phyloP scores from a whole-genome alignment of 2,329 filamentous ascomycete genomes.

The Lachnellula cervina region DNA sequence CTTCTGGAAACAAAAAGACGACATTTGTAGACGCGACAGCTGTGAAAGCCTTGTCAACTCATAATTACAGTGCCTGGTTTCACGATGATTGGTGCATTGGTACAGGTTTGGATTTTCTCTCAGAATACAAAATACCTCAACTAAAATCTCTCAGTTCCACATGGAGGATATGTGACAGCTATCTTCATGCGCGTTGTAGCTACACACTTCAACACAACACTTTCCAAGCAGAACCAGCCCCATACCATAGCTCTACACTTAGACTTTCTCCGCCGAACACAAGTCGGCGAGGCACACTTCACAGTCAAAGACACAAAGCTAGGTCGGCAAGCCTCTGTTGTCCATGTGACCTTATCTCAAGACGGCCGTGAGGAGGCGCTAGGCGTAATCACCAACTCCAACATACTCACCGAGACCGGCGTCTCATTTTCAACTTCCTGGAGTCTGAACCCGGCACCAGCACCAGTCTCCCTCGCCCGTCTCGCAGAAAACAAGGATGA shows the following conservation, averaged over 20 bases:
- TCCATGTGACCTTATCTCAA: conserved; percentile 58
- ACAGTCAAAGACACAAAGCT: conserved; percentile 59
- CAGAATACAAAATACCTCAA: background rate
- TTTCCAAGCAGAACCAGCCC: conserved; percentile 53
- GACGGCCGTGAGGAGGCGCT: conserved; percentile 55
- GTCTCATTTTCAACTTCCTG: conserved; percentile 51
- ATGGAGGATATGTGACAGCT: conserved; percentile 65
- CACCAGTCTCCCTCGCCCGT: conserved; percentile 37
- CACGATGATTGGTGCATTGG: conserved; percentile 61
- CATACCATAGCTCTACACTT: conserved; percentile 61
- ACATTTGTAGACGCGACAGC: conserved; percentile 44
- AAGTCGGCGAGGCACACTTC: conserved; percentile 51
- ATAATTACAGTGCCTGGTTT: conserved; percentile 54
- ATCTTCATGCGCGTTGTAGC: conserved; percentile 55
- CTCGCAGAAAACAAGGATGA: conserved; percentile 40
- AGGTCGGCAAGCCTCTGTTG: conserved; percentile 56
- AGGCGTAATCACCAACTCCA: conserved; percentile 60
- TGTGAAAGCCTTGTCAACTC: conserved; percentile 44
- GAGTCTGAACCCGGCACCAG: conserved; percentile 36
- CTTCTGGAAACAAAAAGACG: conserved; percentile 2
- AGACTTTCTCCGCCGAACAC: conserved; percentile 60
- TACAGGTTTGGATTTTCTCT: conserved; percentile 41
- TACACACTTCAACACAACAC: conserved; percentile 54
- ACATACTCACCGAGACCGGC: conserved; percentile 55
- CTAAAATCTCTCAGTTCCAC: conserved; percentile 51